Conservation (phyloP, 2,329 filamentous ascomycete species). For the Ilyonectria destructans region DNA sequence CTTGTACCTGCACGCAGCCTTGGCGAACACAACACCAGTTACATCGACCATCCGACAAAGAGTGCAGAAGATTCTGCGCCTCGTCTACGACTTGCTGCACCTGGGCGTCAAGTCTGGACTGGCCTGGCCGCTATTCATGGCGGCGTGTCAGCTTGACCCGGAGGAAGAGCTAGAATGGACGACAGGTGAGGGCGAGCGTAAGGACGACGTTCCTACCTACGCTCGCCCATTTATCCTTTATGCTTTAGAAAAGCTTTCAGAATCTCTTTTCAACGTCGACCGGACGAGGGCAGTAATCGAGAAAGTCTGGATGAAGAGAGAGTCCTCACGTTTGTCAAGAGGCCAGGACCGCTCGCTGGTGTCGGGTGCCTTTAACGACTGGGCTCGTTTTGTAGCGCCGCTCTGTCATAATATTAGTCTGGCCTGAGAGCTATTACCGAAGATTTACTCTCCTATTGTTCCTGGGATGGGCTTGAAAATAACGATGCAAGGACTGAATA, state of each 20-base stretch:
- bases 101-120: conserved; percentile 42
- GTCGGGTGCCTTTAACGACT: conserved; percentile 40
- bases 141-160: conserved; percentile 42
- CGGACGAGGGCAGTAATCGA: conserved; percentile 63
- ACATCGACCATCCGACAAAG: conserved; percentile 38
- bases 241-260: conserved; percentile 55
- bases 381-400: conserved; percentile 48
- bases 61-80: conserved; percentile 31
- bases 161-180: conserved; percentile 33
- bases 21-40: conserved; percentile 60
- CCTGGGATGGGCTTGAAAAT: not conserved
- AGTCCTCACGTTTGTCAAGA: not conserved
- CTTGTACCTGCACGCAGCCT: conserved; percentile 63
- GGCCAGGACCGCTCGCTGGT: conserved; percentile 52
- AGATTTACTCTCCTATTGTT: not conserved
- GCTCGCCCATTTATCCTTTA: conserved; percentile 39
- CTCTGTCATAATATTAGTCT: conserved; percentile 50
- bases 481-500: not conserved
- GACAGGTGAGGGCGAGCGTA: not conserved
- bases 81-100: conserved; percentile 29
- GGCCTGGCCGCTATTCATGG: conserved; percentile 42
- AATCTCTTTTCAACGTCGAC: conserved; percentile 60
- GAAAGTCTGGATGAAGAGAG: conserved; percentile 61
- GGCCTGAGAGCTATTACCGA: conserved; percentile 25
- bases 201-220: conserved; percentile 18